These are phyloP conservation scores for Phytopythium boreale DNA, from an alignment of 352 stramenopile species.

Conservation along the genomic window DNA sequence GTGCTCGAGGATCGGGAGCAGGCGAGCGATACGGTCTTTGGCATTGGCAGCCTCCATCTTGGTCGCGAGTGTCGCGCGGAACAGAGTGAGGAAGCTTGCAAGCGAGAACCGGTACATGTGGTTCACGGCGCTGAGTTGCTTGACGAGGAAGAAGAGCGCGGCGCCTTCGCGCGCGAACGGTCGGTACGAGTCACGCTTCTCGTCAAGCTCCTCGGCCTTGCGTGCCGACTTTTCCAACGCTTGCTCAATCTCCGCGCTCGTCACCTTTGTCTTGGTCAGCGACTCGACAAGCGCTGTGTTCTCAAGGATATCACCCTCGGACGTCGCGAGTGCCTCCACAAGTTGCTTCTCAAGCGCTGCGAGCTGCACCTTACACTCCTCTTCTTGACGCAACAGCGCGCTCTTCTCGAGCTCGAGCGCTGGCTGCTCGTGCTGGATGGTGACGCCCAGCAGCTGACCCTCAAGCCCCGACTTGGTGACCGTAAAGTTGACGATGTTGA, in stretches of 20 bases:
- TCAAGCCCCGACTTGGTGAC: conserved; percentile 93
- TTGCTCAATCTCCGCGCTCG: conserved; percentile 88
- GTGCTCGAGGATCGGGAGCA: conserved; percentile 87
- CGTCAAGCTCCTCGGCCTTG: conserved; percentile 90
- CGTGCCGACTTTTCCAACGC: conserved; percentile 87
- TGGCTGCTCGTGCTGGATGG: conserved; percentile 93
- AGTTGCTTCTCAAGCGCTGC: conserved; percentile 92
- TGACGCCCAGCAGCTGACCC: conserved; percentile 91
- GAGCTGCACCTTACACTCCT: conserved; percentile 95
- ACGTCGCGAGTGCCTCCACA: conserved; percentile 90
- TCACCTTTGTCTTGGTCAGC: conserved; percentile 93
- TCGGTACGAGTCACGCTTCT: conserved; percentile 90
- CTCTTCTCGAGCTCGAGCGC: conserved; percentile 93
- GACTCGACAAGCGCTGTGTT: conserved; percentile 93
- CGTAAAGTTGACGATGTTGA: conserved; percentile 95
- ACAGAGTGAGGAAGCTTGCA: conserved; percentile 86
- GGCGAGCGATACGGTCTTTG: conserved; percentile 72
- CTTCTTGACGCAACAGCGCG: conserved; percentile 89
- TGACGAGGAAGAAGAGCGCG: conserved; percentile 94
- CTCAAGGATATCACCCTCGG: conserved; percentile 95
- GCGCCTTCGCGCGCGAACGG: conserved; percentile 88
- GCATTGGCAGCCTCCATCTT: conserved; percentile 79
- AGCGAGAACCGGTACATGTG: conserved; percentile 97
- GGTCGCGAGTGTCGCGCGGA: conserved; percentile 75
- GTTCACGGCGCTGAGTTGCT: conserved; percentile 86